Conservation (phyloP, 345 rosid genomes). For the Cardiospermum halicacabum region DNA sequence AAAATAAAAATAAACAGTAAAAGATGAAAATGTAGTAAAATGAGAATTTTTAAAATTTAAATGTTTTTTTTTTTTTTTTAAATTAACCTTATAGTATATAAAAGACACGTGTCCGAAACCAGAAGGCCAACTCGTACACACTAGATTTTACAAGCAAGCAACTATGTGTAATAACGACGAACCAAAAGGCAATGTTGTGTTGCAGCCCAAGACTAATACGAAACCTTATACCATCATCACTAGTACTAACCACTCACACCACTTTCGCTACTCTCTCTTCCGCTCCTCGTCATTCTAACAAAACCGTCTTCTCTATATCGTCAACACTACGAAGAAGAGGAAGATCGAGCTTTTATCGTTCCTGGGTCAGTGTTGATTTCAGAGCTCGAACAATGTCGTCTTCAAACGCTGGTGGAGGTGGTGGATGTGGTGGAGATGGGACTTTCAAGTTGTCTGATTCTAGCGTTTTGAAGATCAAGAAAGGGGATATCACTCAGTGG, state of each 20-base stretch:
- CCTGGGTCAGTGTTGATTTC: constrained; percentile 5
- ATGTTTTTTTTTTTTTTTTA: no score
- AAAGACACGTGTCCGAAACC: no score
- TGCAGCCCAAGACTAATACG: not conserved
- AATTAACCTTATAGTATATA: no score
- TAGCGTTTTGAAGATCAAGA: constrained; percentile 46
- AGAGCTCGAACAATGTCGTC: constrained; percentile 40
- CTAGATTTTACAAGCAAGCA: not conserved
- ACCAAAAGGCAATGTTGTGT: not conserved
- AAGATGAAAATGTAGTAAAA: no score
- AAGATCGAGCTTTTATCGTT: constrained; percentile 8
- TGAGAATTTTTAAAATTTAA: no score
- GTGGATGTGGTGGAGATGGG: constrained; percentile 15
- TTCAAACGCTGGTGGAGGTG: constrained; percentile 13
- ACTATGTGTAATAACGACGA: not conserved
- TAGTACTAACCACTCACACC: not conserved
- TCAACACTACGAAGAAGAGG: not conserved
- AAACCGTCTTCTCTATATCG: not conserved
- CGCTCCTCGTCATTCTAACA: not conserved
- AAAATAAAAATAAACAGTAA: no score
- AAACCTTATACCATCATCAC: not conserved
- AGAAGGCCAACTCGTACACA: no score
- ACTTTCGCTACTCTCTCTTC: not conserved
- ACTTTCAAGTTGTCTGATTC: constrained; percentile 51
- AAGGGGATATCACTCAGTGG: constrained; percentile 88